These are phyloP conservation scores for Didymella pinodella DNA, from an alignment of 2,329 filamentous ascomycete genomes.

Conservation along the genomic window DNA sequence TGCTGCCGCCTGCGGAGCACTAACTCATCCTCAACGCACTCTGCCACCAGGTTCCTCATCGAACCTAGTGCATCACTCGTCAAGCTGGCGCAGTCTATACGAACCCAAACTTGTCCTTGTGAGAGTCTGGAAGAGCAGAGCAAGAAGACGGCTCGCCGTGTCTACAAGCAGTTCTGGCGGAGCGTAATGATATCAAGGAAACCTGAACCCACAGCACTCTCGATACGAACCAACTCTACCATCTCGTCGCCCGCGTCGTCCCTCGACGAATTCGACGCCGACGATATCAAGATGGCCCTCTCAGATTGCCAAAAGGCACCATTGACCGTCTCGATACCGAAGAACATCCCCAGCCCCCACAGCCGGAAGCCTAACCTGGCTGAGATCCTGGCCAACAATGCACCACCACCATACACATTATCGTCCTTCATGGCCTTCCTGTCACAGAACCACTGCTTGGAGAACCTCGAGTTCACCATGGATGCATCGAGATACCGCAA, in stretches of 20 bases:
- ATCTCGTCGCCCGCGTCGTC: conserved; percentile 46
- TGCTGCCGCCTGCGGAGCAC: conserved; percentile 36
- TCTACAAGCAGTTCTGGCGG: conserved; percentile 50
- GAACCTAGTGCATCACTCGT: conserved; percentile 46
- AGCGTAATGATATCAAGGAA: conserved; percentile 50
- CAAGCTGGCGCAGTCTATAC: conserved; percentile 51
- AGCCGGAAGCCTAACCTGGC: conserved; percentile 75
- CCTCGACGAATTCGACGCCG: conserved; percentile 50
- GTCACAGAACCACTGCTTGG: conserved; percentile 95
- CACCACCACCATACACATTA: conserved; percentile 87
- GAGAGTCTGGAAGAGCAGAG: conserved; percentile 45
- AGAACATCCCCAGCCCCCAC: conserved; percentile 56
- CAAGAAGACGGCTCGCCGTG: conserved; percentile 43
- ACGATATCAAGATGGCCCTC: conserved; percentile 60
- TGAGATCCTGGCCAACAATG: conserved; percentile 87
- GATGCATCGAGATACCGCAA: conserved; percentile 86
- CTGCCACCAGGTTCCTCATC: conserved; percentile 42
- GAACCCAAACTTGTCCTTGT: conserved; percentile 44
- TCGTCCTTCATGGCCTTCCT: conserved; percentile 95
- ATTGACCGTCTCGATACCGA: conserved; percentile 60
- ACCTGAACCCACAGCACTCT: conserved; percentile 36
- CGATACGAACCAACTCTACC: conserved; percentile 46
- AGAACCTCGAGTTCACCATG: conserved; percentile 96
- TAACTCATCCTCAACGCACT: conserved; percentile 30
- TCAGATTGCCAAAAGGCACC: conserved; percentile 56